A percentile compares a stretch with the other conserved stretches of the same genome.
phyloP scores from a whole-genome alignment of 2,329 filamentous ascomycete species.

The Teratosphaeria zuluensis region DNA sequence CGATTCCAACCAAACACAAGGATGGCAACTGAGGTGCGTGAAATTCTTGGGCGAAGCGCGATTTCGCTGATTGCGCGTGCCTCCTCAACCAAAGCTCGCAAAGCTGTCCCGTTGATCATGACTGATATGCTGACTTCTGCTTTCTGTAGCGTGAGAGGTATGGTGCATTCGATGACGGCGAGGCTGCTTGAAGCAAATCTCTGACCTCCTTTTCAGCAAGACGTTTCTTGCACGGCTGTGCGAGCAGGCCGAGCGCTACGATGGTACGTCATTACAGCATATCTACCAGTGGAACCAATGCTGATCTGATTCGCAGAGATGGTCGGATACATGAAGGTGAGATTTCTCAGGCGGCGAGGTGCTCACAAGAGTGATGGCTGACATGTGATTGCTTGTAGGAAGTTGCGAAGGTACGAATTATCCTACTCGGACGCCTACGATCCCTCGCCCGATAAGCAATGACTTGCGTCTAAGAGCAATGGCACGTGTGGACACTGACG shows the following conservation, averaged over 20 bases:
- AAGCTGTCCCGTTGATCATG: not conserved
- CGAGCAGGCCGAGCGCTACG: constrained; percentile 99
- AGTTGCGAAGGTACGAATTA: constrained; percentile 71
- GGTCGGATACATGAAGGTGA: constrained; percentile 96
- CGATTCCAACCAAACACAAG: not conserved
- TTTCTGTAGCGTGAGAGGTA: constrained; percentile 42
- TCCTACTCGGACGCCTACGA: constrained; percentile 4
- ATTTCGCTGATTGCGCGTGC: constrained; percentile 1
- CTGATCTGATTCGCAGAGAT: constrained; percentile 52
- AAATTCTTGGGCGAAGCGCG: not conserved
- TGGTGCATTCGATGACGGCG: constrained; percentile 6
- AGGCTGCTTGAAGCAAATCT: constrained; percentile 9
- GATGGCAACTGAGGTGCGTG: constrained; percentile 15
- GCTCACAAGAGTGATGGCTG: constrained; percentile 17
- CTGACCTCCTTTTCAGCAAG: constrained; percentile 62
- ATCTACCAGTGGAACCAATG: not conserved
- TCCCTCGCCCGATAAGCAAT: constrained; percentile 6
- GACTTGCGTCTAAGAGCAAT: not conserved
- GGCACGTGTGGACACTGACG: constrained; percentile 9
- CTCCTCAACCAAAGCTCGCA: constrained; percentile 10
- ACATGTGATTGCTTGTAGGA: constrained; percentile 47
- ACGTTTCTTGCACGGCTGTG: constrained; percentile 99
- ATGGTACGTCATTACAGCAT: constrained; percentile 52
- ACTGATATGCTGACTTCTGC: constrained; percentile 29
- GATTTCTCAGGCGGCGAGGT: constrained; percentile 18